These are phyloP conservation scores for Rhizophagus prolifer DNA, from an alignment of 192 early-diverging fungal species.

Conservation along the genomic window DNA sequence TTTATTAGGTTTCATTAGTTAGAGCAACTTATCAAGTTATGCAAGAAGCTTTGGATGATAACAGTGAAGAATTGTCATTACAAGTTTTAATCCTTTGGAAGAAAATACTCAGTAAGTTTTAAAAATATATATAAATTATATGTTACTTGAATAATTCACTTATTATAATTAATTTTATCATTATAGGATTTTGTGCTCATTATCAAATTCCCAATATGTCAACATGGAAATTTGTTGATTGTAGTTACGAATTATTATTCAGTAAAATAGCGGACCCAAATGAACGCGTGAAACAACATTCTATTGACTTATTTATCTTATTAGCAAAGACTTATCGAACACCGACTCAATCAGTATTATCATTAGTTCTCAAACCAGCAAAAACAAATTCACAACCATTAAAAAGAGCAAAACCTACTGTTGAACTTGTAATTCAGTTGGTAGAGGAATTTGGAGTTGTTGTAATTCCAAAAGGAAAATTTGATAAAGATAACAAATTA, in stretches of 20 bases:
- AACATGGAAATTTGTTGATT: constrained; percentile 50
- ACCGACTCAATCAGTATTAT: constrained; percentile 49
- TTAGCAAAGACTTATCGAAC: constrained; percentile 53
- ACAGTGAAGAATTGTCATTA: constrained; percentile 51
- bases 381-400: constrained; percentile 39
- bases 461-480: constrained; percentile 36
- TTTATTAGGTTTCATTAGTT: constrained; percentile 39
- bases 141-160: not conserved
- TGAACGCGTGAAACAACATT: constrained; percentile 48
- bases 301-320: constrained; percentile 47
- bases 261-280: constrained; percentile 59
- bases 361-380: constrained; percentile 51
- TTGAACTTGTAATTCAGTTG: constrained; percentile 51
- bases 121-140: not conserved
- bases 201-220: constrained; percentile 46
- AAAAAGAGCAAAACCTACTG: constrained; percentile 52
- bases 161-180: not conserved
- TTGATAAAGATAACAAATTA: constrained; percentile 40
- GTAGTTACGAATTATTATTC: constrained; percentile 48
- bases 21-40: constrained; percentile 54
- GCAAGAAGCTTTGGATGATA: constrained; percentile 49
- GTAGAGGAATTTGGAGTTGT: constrained; percentile 50
- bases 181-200: constrained; percentile 50
- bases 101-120: constrained; percentile 36
- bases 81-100: constrained; percentile 52